Percentiles rank a stretch among this genome's conserved stretches.
phyloP scores from a whole-genome alignment of 495 filamentous ascomycete species.

The Tuber brumale region DNA sequence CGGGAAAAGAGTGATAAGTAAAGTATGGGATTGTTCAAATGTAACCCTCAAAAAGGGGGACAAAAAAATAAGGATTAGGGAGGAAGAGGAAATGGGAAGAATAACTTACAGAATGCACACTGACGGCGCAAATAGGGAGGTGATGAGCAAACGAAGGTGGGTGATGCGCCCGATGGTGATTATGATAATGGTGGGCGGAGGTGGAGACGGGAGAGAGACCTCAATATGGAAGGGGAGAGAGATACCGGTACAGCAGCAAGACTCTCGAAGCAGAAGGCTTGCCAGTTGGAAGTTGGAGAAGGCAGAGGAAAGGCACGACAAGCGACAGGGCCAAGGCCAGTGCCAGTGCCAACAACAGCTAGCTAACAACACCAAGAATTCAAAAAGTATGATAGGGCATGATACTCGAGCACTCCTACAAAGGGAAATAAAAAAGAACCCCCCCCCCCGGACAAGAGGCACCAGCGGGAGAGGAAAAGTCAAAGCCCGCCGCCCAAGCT shows the following conservation, averaged over 20 bases:
- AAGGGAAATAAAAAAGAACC: neutral
- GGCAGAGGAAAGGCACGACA: neutral
- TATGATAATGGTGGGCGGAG: neutral
- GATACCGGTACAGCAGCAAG: neutral
- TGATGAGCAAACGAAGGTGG: constrained; percentile 1
- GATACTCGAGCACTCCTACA: no score
- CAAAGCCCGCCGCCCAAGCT: neutral
- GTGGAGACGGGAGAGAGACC: neutral
- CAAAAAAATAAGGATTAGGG: constrained; percentile 9
- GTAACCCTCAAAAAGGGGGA: neutral
- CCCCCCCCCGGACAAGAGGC: neutral
- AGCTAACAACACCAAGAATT: neutral
- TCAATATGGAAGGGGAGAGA: neutral
- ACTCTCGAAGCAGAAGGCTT: neutral
- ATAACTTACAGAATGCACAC: constrained; percentile 5
- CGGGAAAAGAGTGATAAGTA: constrained; percentile 1
- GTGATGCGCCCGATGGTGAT: neutral
- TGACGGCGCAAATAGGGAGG: neutral
- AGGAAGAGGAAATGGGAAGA: neutral
- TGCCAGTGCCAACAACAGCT: neutral
- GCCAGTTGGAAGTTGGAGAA: neutral
- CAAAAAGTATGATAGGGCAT: no score
- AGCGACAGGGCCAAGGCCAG: neutral
- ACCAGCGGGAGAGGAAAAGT: neutral
- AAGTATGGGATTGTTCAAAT: neutral